These are phyloP conservation scores for Colletotrichum sublineola DNA, from an alignment of 2,329 filamentous ascomycete genomes.

Conservation along the genomic window DNA sequence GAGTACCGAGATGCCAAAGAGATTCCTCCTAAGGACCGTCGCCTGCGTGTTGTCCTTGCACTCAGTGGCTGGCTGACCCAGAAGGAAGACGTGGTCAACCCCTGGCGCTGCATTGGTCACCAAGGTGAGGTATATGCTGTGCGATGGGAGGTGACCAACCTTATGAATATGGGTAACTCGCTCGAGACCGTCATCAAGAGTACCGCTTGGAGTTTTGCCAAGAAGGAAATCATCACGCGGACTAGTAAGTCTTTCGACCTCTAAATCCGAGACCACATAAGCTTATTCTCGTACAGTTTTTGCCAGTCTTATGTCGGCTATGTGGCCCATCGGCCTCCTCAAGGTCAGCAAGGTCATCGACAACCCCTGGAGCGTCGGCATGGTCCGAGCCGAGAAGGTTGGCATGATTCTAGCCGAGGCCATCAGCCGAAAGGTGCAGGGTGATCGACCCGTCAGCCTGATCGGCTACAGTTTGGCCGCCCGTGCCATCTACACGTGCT, in stretches of 20 bases:
- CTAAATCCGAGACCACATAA: neutral
- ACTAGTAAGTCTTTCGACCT: constrained; percentile 57
- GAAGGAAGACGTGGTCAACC: constrained; percentile 77
- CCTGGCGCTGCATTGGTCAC: constrained; percentile 82
- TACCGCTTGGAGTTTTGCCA: constrained; percentile 82
- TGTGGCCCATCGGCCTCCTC: constrained; percentile 74
- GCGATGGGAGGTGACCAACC: constrained; percentile 83
- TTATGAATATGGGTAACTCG: constrained; percentile 82
- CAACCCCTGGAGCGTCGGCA: constrained; percentile 84
- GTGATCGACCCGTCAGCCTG: constrained; percentile 83
- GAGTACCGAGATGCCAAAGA: constrained; percentile 64
- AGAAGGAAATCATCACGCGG: constrained; percentile 60
- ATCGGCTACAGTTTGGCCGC: constrained; percentile 88
- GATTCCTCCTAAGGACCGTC: constrained; percentile 69
- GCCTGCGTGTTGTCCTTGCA: constrained; percentile 85
- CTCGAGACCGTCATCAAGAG: constrained; percentile 83
- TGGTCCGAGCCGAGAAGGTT: constrained; percentile 80
- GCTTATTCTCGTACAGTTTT: constrained; percentile 57
- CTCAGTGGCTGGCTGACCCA: constrained; percentile 85
- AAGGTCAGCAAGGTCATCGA: constrained; percentile 82
- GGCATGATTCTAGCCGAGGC: constrained; percentile 82
- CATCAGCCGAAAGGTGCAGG: constrained; percentile 84
- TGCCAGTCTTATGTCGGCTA: constrained; percentile 67
- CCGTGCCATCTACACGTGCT: constrained; percentile 85
- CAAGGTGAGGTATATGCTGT: constrained; percentile 85